Conservation (phyloP, 2,329 filamentous ascomycete genomes). For the Colletotrichum filicis region DNA sequence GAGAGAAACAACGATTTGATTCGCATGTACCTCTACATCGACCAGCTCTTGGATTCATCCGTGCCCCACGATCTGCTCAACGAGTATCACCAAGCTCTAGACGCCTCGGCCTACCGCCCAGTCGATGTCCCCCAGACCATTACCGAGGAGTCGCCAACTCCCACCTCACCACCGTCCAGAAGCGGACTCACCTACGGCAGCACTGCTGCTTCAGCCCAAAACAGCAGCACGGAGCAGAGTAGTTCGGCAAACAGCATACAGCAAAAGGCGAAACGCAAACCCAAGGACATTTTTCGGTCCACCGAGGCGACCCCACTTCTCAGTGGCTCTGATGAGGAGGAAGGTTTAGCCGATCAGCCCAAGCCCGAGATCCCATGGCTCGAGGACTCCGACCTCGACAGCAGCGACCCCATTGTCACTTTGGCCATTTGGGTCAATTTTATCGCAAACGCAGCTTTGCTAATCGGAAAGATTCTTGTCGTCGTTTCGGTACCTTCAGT, state of each 20-base stretch:
- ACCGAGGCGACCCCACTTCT: slow-evolving; percentile 77
- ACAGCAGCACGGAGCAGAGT: slow-evolving; percentile 33
- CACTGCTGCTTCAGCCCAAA: slow-evolving; percentile 28
- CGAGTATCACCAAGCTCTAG: slow-evolving; percentile 78
- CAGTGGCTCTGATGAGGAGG: slow-evolving; percentile 53
- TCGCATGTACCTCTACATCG: slow-evolving; percentile 94
- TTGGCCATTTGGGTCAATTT: slow-evolving; percentile 90
- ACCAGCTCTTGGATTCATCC: slow-evolving; percentile 88
- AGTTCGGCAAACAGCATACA: slow-evolving; percentile 37
- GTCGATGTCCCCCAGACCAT: slow-evolving; percentile 79
- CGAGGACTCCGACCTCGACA: slow-evolving; percentile 78
- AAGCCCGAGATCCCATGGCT: slow-evolving; percentile 74
- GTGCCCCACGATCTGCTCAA: slow-evolving; percentile 93
- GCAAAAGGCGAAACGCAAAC: slow-evolving; percentile 79
- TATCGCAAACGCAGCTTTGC: slow-evolving; percentile 78
- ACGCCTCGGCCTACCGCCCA: slow-evolving; percentile 63
- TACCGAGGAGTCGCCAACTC: slow-evolving; percentile 69
- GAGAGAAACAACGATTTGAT: slow-evolving; percentile 89
- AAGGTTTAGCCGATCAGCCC: slow-evolving; percentile 48
- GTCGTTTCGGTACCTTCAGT: slow-evolving; percentile 83
- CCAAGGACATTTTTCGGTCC: slow-evolving; percentile 85
- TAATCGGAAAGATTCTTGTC: slow-evolving; percentile 81
- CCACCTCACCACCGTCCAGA: slow-evolving; percentile 41
- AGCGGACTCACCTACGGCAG: slow-evolving; percentile 36
- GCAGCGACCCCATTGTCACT: slow-evolving; percentile 80